phyloP scores from a whole-genome alignment of 495 filamentous ascomycete species.

The Immersiella caudata region DNA sequence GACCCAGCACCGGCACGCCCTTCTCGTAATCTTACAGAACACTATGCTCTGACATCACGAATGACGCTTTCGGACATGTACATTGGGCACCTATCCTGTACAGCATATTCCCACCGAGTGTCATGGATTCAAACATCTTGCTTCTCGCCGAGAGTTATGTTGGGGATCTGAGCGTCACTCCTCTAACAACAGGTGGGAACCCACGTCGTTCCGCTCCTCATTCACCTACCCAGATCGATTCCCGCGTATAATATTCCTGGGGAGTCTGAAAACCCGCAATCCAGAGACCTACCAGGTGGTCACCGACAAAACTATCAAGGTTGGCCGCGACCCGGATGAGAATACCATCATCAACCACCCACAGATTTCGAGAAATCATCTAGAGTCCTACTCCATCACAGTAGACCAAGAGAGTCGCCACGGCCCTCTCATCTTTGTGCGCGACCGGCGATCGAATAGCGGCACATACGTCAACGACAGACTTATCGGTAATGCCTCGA shows the following conservation, averaged over 20 bases:
- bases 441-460: conserved; percentile 60
- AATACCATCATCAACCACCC: conserved; percentile 47
- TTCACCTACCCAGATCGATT: not conserved
- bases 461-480: conserved; percentile 57
- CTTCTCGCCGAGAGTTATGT: conserved; percentile 20
- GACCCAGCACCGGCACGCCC: too few species aligned
- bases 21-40: not conserved
- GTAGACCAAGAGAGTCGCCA: conserved; percentile 45
- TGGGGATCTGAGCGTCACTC: conserved; percentile 23
- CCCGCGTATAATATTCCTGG: not conserved
- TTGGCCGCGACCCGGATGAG: conserved; percentile 42
- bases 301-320: conserved; percentile 35
- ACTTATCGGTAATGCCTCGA: conserved; percentile 43
- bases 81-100: not conserved
- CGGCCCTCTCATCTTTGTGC: conserved; percentile 60
- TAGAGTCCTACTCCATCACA: conserved; percentile 64
- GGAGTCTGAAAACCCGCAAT: not conserved
- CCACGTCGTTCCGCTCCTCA: not conserved
- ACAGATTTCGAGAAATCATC: conserved; percentile 59
- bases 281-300: conserved; percentile 28
- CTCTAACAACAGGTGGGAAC: conserved; percentile 20
- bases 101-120: not conserved
- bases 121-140: not conserved
- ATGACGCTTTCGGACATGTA: too few species aligned
- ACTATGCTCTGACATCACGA: too few species aligned